These are phyloP conservation scores for Pigoraptor vietnamica DNA, from an alignment of 78 protist genomes.

Conservation along the genomic window DNA sequence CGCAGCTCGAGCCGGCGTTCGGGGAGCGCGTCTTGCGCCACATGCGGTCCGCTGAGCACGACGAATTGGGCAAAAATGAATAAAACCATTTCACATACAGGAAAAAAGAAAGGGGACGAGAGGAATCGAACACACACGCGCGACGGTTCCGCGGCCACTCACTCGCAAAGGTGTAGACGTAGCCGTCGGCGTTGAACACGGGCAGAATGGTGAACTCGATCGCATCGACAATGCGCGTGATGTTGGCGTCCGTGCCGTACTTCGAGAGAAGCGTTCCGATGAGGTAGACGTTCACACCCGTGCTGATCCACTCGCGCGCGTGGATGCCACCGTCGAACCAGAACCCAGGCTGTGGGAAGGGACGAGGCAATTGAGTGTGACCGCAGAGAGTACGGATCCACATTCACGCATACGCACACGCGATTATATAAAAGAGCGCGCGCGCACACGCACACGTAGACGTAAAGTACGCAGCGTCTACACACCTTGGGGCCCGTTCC, in stretches of 20 bases:
- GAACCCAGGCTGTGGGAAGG: background rate
- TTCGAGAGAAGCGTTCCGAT: background rate
- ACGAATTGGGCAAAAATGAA: no score
- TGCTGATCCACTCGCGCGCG: slow-evolving; percentile 29
- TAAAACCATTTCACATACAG: no score
- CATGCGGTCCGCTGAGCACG: background rate
- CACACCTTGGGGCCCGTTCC: background rate
- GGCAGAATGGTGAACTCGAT: slow-evolving; percentile 18
- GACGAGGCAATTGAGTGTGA: no score
- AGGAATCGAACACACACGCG: no score
- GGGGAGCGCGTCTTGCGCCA: slow-evolving; percentile 42
- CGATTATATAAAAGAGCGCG: background rate
- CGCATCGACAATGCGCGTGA: background rate
- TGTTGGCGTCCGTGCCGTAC: background rate
- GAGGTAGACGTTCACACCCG: background rate
- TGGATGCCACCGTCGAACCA: slow-evolving; percentile 2
- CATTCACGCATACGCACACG: background rate
- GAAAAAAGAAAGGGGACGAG: no score
- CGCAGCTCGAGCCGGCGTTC: slow-evolving; percentile 6
- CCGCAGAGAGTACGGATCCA: no score
- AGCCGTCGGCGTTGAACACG: slow-evolving; percentile 37
- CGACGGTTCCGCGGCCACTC: no score
- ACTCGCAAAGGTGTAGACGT: background rate
- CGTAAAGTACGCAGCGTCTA: background rate
- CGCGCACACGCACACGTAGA: background rate